Evolutionary conservation across 192 early-diverging fungal genomes (phyloP).

Genomic region (Chytriomyces confervae): DNA sequence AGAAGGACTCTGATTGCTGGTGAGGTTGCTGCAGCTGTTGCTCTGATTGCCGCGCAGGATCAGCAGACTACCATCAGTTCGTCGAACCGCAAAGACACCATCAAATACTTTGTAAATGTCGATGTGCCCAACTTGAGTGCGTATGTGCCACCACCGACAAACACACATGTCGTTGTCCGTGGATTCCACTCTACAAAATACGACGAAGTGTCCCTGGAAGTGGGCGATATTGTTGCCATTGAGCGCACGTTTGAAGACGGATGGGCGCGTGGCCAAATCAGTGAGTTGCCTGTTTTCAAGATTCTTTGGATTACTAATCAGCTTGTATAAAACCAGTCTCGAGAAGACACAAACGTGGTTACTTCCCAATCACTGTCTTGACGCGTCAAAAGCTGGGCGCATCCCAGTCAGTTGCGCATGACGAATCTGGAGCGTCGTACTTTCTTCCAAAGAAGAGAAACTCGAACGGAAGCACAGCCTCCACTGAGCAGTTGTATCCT

Average conservation of each 20-base stretch:
- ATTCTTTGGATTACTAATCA: not conserved
- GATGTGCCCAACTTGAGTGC: constrained; percentile 50
- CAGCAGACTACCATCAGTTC: not conserved
- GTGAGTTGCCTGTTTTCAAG: constrained; percentile 16
- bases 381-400: constrained; percentile 57
- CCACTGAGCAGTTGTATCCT: constrained; percentile 30
- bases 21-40: constrained; percentile 39
- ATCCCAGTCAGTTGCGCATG: constrained; percentile 48
- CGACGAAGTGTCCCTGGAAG: constrained; percentile 56
- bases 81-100: not conserved
- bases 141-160: constrained; percentile 55
- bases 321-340: too few relatives aligned
- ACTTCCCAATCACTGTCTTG: constrained; percentile 56
- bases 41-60: constrained; percentile 26
- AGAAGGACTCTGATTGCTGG: constrained; percentile 36
- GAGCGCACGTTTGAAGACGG: constrained; percentile 58
- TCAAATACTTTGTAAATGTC: constrained; percentile 42
- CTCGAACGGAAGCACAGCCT: not conserved
- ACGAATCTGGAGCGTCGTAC: constrained; percentile 10
- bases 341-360: constrained; percentile 53
- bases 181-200: constrained; percentile 40
- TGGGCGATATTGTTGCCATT: constrained; percentile 62
- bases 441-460: constrained; percentile 30
- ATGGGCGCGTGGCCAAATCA: constrained; percentile 58
- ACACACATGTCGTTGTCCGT: constrained; percentile 54